phyloP scores from a whole-genome alignment of 305 asterid genomes.

The Fraxinus ornus region DNA sequence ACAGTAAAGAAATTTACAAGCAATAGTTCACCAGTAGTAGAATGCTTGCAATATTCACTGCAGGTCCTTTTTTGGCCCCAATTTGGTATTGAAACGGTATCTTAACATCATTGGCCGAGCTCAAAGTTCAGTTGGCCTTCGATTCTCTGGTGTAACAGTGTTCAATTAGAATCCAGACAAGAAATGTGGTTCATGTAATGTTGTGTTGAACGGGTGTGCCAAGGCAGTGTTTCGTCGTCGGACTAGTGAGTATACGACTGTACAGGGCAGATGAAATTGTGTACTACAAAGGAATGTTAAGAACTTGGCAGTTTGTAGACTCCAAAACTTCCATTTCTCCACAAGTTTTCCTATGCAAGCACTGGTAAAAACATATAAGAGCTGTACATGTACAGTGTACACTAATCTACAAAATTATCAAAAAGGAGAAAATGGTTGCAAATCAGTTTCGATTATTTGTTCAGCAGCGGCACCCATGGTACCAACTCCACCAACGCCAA shows the following conservation, averaged over 20 bases:
- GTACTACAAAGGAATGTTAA: neutral
- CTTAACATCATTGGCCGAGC: neutral
- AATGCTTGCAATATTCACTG: neutral
- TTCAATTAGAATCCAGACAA: neutral
- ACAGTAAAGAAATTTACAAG: neutral
- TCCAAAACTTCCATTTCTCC: slow-evolving; percentile 17
- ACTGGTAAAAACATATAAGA: slow-evolving; percentile 13
- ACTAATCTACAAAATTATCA: slow-evolving; percentile 44
- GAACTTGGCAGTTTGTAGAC: neutral
- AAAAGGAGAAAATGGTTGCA: slow-evolving; percentile 19
- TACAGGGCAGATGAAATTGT: neutral
- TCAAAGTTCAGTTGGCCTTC: neutral
- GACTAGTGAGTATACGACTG: neutral
- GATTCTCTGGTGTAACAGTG: neutral
- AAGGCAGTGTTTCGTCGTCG: neutral
- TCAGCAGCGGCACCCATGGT: slow-evolving; percentile 89
- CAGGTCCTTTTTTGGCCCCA: neutral
- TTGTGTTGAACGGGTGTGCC: neutral
- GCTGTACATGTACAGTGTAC: slow-evolving; percentile 30
- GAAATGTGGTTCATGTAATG: neutral
- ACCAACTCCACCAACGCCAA: slow-evolving; percentile 64
- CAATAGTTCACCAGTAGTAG: neutral
- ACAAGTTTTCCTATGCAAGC: slow-evolving; percentile 13
- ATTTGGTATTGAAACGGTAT: neutral
- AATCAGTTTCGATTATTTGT: slow-evolving; percentile 46